Evolutionary conservation across 257 asterid species (phyloP), one percentile per base, ranked within the genome.

Genomic region (Penstemon eatonii): DNA sequence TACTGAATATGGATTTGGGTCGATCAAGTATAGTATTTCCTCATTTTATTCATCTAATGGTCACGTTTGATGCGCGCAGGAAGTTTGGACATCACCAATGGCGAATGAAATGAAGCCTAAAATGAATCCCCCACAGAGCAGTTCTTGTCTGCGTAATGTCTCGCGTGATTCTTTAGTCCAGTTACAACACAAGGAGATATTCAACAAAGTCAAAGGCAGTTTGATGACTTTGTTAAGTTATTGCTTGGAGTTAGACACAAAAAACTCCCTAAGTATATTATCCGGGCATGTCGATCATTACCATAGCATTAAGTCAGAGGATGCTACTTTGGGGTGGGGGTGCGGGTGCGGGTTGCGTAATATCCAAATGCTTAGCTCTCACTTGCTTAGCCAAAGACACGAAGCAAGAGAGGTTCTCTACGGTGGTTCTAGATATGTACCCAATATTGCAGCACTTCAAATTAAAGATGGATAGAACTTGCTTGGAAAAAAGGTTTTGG

Each of bases 291-390:
- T 93, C 10, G 98, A 90, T 80, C 98, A 90, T 79, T 85, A 86
- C 73, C 85, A 88, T 76, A 77, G 94, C 74, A 72, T 54, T 18
- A 72, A 68, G 44, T 80, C 81, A 1, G 88, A 77, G 79, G 97
- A 88, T 66, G 77, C 40, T 5, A 96, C 92, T 47, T 93, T 97
- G 98, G 33, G 33, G 33, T 25, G 33, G 33, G 33, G 33, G 33
- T 25, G 33, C 33, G 98, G 98, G 7, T 90, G 98, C 65, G 98
- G 98, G 46, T 90, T 97, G 99, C 94, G 95, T 54, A 93, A 93
- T 77, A 90, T 93, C 75, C 99, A 93, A 83, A 84, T 93, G 97
- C 92, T 93, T 60, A 83, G 92, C 76, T 93, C 99, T 33, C 86
- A 90, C 76, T 83, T 90, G 85, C 87, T 90, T 70, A 79, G 67